phyloP scores from a whole-genome alignment of 176 grass and related monocot species.

The Dactylis glomerata region DNA sequence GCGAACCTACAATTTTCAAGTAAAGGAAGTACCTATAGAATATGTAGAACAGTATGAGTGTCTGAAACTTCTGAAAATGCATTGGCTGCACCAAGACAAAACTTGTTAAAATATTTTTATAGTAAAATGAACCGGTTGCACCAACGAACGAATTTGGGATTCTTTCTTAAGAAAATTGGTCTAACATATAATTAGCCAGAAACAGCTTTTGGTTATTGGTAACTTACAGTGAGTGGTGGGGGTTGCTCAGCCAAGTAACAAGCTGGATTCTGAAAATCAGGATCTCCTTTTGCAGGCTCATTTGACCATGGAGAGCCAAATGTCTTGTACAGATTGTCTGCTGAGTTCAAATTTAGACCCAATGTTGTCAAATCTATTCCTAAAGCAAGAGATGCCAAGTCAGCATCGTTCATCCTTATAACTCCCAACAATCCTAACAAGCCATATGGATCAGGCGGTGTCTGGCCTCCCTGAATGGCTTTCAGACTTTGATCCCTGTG shows the following conservation, averaged over 20 bases:
- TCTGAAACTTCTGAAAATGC: conserved; percentile 72
- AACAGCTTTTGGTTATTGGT: neutral
- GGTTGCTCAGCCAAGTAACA: conserved; percentile 73
- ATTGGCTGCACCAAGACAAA: conserved; percentile 57
- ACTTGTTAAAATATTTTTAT: conserved; percentile 13
- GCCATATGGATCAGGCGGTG: conserved; percentile 73
- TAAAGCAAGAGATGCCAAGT: conserved; percentile 85
- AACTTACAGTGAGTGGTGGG: conserved; percentile 59
- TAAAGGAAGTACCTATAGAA: conserved; percentile 81
- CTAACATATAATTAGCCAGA: neutral
- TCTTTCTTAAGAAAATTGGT: neutral
- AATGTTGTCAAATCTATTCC: conserved; percentile 89
- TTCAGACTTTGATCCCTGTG: conserved; percentile 83
- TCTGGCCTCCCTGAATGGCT: conserved; percentile 49
- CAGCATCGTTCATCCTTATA: conserved; percentile 72
- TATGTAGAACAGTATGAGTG: conserved; percentile 74
- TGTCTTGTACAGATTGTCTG: conserved; percentile 90
- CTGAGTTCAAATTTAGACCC: conserved; percentile 88
- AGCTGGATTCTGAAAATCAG: conserved; percentile 74
- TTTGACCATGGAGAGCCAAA: conserved; percentile 96
- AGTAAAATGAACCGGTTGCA: neutral
- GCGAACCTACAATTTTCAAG: neutral
- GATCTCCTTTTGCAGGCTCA: conserved; percentile 77
- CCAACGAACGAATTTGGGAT: neutral
- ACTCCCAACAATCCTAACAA: conserved; percentile 80